These are phyloP conservation scores for Tricholoma terreum DNA, from an alignment of 768 basidiomycete species.

Conservation along the genomic window DNA sequence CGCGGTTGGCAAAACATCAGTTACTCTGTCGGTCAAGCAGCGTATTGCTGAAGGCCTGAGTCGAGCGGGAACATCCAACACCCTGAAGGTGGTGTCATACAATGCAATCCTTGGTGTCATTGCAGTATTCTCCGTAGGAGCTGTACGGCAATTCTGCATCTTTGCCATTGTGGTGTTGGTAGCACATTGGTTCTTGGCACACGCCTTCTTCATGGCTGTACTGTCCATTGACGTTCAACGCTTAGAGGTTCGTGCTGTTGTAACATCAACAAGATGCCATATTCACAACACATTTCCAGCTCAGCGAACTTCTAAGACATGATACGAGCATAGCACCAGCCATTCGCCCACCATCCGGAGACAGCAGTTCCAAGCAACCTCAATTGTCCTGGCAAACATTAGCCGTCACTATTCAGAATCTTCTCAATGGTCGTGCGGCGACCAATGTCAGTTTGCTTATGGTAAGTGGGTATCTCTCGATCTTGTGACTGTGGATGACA, in stretches of 20 bases:
- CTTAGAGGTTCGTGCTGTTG: constrained; percentile 57
- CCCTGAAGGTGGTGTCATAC: constrained; percentile 87
- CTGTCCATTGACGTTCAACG: constrained; percentile 95
- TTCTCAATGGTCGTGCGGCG: constrained; percentile 63
- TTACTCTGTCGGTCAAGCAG: constrained; percentile 86
- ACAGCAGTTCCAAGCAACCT: constrained; percentile 33
- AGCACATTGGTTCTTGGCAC: constrained; percentile 96
- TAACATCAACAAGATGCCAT: neutral
- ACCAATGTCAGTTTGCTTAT: constrained; percentile 81
- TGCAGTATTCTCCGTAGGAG: constrained; percentile 69
- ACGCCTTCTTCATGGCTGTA: constrained; percentile 94
- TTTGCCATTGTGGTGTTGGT: constrained; percentile 94
- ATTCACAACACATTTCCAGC: constrained; percentile 36
- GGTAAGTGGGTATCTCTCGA: constrained; percentile 37
- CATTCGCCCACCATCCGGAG: constrained; percentile 27
- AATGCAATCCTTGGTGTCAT: constrained; percentile 76
- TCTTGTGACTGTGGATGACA: constrained; percentile 9
- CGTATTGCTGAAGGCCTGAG: constrained; percentile 90
- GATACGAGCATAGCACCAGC: constrained; percentile 54
- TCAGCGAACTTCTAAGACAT: constrained; percentile 83
- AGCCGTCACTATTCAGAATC: constrained; percentile 36
- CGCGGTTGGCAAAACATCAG: constrained; percentile 78
- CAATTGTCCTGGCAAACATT: constrained; percentile 44
- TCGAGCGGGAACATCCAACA: constrained; percentile 86
- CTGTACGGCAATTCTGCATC: constrained; percentile 88